Conservation (phyloP, 768 basidiomycete species). For the Epithele typhae region DNA sequence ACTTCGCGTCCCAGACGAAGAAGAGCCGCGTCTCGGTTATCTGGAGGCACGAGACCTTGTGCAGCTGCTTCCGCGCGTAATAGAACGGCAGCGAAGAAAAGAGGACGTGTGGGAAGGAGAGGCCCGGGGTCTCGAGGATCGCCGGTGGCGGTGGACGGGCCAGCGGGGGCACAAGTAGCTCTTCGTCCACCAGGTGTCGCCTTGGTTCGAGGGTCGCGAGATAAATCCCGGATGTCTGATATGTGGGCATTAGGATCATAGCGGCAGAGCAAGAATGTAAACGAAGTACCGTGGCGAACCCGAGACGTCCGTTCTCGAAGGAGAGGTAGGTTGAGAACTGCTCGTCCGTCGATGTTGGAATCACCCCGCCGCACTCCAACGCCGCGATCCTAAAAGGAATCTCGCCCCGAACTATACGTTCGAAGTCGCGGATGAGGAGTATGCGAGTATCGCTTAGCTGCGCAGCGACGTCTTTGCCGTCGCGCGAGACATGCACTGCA, state of each 20-base stretch:
- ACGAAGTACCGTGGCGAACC: constrained; percentile 20
- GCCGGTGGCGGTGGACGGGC: constrained; percentile 6
- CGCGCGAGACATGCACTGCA: constrained; percentile 35
- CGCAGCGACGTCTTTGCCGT: constrained; percentile 31
- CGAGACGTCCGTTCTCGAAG: constrained; percentile 24
- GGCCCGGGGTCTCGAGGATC: neutral
- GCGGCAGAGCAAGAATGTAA: neutral
- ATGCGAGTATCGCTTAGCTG: constrained; percentile 21
- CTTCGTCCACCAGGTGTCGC: constrained; percentile 13
- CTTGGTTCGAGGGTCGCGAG: constrained; percentile 21
- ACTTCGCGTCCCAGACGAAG: constrained; percentile 20
- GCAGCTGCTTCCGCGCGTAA: constrained; percentile 14
- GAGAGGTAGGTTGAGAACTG: constrained; percentile 24
- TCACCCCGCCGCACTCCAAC: constrained; percentile 15
- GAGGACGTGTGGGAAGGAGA: constrained; percentile 6
- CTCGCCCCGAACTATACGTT: constrained; percentile 23
- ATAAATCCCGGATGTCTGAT: constrained; percentile 24
- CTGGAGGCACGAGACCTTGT: constrained; percentile 23
- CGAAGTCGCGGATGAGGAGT: constrained; percentile 32
- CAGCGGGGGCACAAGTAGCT: neutral
- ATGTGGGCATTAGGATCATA: neutral
- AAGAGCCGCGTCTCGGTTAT: constrained; percentile 25
- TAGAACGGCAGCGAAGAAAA: constrained; percentile 17
- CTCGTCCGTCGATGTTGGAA: constrained; percentile 7
- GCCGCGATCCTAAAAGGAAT: constrained; percentile 14